Conservation (phyloP, 2,329 filamentous ascomycete species). For the Diaporthe nobilis region DNA sequence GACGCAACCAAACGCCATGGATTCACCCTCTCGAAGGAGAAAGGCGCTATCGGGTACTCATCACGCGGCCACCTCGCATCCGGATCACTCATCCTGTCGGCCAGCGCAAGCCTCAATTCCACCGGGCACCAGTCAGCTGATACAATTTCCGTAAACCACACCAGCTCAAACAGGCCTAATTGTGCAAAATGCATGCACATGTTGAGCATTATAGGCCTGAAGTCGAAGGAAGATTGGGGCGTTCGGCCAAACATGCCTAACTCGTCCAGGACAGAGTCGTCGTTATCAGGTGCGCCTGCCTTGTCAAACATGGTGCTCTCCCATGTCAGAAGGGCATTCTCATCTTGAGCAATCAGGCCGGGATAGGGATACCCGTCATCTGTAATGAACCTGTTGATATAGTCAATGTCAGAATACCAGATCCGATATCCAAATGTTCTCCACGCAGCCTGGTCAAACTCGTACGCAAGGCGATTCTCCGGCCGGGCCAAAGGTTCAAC, state of each 20-base stretch:
- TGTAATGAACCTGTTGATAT: background rate
- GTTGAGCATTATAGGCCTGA: background rate
- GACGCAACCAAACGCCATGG: background rate
- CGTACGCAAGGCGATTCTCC: background rate
- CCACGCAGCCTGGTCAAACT: background rate
- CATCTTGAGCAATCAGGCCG: background rate
- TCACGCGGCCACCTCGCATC: background rate
- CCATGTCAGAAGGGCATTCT: background rate
- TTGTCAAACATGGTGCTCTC: background rate
- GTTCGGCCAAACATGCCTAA: rapidly evolving
- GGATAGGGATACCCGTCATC: background rate
- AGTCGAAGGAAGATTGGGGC: background rate
- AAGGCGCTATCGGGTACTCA: background rate
- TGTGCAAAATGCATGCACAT: background rate
- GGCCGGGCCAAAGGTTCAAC: background rate
- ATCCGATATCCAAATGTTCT: background rate
- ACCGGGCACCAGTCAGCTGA: background rate
- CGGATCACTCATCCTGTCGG: background rate
- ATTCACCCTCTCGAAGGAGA: background rate
- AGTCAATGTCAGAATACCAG: too few species aligned
- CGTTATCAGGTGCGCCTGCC: too few species aligned
- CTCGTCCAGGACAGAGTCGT: too few species aligned
- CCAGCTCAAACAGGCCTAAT: background rate
- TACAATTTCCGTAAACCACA: background rate
- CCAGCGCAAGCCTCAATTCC: background rate